A percentile compares a stretch with the other conserved stretches of the same genome.
Evolutionary conservation across 2,329 filamentous ascomycete genomes (phyloP).

Genomic region (Intubia oerlemansii): DNA sequence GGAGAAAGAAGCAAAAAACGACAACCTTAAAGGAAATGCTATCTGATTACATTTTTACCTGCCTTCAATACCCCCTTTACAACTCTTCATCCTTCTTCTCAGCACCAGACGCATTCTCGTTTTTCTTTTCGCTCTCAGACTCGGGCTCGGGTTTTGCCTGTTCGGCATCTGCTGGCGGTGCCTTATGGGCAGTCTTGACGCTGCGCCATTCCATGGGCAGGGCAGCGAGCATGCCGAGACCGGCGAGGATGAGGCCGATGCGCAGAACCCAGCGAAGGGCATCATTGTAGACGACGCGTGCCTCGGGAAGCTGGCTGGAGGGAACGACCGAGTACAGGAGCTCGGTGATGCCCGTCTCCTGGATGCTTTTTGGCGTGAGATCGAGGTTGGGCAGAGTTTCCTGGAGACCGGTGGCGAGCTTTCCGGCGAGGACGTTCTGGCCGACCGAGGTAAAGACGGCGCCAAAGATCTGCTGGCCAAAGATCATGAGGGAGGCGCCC

Average conservation of each 20-base stretch:
- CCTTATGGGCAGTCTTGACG: constrained; percentile 6
- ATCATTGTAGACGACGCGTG: constrained; percentile 27
- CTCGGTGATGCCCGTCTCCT: constrained; percentile 2
- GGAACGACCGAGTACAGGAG: constrained; percentile 1
- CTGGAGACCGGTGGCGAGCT: constrained; percentile 3
- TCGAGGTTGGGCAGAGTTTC: not conserved
- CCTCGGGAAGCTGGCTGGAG: not conserved
- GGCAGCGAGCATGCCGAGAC: constrained; percentile 25
- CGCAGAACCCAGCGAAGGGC: constrained; percentile 32
- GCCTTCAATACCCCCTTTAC: too few species aligned
- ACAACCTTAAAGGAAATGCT: too few species aligned
- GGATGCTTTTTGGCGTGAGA: constrained; percentile 1
- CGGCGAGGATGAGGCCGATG: constrained; percentile 26
- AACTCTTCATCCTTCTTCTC: too few species aligned
- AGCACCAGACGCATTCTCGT: too few species aligned
- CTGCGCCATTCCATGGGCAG: constrained; percentile 32
- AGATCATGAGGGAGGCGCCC: constrained; percentile 21
- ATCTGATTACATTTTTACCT: too few species aligned
- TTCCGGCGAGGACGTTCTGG: constrained; percentile 5
- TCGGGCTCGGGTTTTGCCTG: too few species aligned
- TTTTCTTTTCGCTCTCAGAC: too few species aligned
- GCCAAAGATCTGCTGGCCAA: constrained; percentile 10
- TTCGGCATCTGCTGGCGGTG: not conserved
- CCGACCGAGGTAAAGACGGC: constrained; percentile 6
- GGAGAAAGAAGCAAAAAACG: too few species aligned